Conservation (phyloP, 2,329 filamentous ascomycete species). For the Colletotrichum gigasporum region DNA sequence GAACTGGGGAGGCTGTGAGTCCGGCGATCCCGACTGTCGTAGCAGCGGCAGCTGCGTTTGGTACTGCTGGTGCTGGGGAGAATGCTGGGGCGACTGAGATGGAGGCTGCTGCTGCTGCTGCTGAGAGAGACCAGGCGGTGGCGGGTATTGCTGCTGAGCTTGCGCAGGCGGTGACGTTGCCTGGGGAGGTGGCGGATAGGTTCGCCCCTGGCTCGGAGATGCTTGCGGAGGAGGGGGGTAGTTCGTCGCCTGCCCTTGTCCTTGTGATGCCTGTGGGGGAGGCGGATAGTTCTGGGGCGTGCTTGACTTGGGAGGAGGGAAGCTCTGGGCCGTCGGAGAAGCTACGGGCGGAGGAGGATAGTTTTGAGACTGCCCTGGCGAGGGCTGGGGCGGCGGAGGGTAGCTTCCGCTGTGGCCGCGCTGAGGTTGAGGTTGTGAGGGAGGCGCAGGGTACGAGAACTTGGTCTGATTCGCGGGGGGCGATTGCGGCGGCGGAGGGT, state of each 20-base stretch:
- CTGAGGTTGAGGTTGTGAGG: constrained; percentile 35
- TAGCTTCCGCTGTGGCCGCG: constrained; percentile 38
- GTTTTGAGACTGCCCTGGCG: constrained; percentile 14
- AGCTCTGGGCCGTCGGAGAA: constrained; percentile 29
- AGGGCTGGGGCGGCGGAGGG: constrained; percentile 40
- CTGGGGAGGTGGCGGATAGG: constrained; percentile 36
- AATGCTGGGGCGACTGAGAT: constrained; percentile 34
- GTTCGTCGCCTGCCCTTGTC: constrained; percentile 14
- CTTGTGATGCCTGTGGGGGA: constrained; percentile 34
- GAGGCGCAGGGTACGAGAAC: constrained; percentile 55
- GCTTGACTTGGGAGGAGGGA: constrained; percentile 40
- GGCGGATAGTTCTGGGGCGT: constrained; percentile 39
- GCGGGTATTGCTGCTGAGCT: constrained; percentile 40
- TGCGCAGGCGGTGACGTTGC: constrained; percentile 29
- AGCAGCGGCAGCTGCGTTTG: constrained; percentile 35
- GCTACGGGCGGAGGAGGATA: constrained; percentile 39
- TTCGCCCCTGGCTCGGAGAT: constrained; percentile 12
- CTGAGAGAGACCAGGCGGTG: constrained; percentile 36
- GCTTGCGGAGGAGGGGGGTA: constrained; percentile 30
- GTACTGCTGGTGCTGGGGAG: constrained; percentile 37
- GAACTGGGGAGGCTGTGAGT: constrained; percentile 37
- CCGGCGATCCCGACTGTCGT: constrained; percentile 22
- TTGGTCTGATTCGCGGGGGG: constrained; percentile 55
- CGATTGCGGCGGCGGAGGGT: constrained; percentile 57
- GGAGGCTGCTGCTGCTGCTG: constrained; percentile 41